Percentiles rank a stretch among this genome's conserved stretches.
phyloP scores from a whole-genome alignment of 1,284 basidiomycete genomes.

The Grifola frondosa region DNA sequence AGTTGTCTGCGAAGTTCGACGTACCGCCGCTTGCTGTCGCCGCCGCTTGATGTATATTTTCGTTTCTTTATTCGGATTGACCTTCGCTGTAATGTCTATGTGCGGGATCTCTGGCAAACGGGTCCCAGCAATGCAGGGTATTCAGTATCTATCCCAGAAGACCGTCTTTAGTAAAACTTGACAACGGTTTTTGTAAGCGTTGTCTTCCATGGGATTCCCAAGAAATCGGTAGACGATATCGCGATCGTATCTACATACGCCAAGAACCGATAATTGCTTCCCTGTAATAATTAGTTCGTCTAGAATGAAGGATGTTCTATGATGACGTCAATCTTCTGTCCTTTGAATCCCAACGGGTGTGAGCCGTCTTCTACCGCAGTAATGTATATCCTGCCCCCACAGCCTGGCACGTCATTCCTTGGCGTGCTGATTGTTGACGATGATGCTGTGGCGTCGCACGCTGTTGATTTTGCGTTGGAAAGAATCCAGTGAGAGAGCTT shows the following conservation, averaged over 20 bases:
- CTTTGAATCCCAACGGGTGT: slow-evolving; percentile 21
- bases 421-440: background rate
- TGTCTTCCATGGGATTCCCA: too few relatives aligned
- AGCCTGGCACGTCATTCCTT: slow-evolving; percentile 5
- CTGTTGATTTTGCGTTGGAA: slow-evolving; percentile 7
- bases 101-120: too few relatives aligned
- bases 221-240: too few relatives aligned
- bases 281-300: background rate
- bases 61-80: background rate
- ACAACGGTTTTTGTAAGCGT: too few relatives aligned
- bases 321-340: slow-evolving; percentile 16
- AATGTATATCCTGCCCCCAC: slow-evolving; percentile 21
- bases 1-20: slow-evolving; percentile 63
- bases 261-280: too few relatives aligned
- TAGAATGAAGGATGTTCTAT: slow-evolving; percentile 15
- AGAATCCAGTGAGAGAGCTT: slow-evolving; percentile 18
- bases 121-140: too few relatives aligned
- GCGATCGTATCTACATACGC: too few relatives aligned
- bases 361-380: slow-evolving; percentile 17
- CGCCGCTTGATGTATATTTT: slow-evolving; percentile 24
- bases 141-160: too few relatives aligned
- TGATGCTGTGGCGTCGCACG: background rate
- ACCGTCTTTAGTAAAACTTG: too few relatives aligned
- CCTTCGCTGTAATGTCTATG: background rate
- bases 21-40: slow-evolving; percentile 54